A percentile compares a stretch with the other conserved stretches of the same genome.
These are phyloP conservation scores for Tricholoma terreum DNA, from an alignment of 768 basidiomycete genomes.

Conservation along the genomic window DNA sequence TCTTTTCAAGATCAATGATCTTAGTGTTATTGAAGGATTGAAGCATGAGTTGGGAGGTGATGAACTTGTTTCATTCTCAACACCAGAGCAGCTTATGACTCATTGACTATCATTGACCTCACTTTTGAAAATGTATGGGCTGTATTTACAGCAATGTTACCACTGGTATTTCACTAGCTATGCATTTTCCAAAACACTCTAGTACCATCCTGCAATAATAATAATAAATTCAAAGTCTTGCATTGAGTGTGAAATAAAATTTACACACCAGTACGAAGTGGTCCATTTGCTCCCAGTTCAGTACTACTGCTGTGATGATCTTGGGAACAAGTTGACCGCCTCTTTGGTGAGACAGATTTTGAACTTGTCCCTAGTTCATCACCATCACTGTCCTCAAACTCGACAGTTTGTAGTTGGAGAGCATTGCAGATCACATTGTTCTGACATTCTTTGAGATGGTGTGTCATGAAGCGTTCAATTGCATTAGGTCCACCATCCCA, in stretches of 20 bases:
- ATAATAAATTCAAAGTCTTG: not conserved
- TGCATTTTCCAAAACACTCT: not conserved
- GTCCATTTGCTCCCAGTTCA: not conserved
- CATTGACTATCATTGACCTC: not conserved
- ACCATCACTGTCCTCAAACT: not conserved
- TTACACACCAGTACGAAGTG: not conserved
- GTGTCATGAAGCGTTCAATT: slow-evolving; percentile 1
- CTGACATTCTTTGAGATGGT: slow-evolving; percentile 3
- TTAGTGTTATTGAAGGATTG: slow-evolving; percentile 21
- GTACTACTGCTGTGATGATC: not conserved
- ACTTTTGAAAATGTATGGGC: slow-evolving; percentile 9
- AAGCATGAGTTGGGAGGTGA: slow-evolving; percentile 31
- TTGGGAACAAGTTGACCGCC: not conserved
- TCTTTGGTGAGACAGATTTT: not conserved
- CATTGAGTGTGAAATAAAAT: not conserved
- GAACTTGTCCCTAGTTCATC: not conserved
- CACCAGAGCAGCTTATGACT: slow-evolving; percentile 14
- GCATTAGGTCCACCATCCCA: slow-evolving; percentile 8
- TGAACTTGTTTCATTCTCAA: slow-evolving; percentile 27
- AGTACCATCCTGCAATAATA: not conserved
- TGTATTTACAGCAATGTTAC: slow-evolving; percentile 3
- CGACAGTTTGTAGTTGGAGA: not conserved
- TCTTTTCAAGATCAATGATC: slow-evolving; percentile 20
- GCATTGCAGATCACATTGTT: slow-evolving; percentile 1
- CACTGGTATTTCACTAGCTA: slow-evolving; percentile 1